Evolutionary conservation across 768 basidiomycete genomes (phyloP), one percentile per base, ranked within the genome.

Genomic region (Cubamyces sp.): DNA sequence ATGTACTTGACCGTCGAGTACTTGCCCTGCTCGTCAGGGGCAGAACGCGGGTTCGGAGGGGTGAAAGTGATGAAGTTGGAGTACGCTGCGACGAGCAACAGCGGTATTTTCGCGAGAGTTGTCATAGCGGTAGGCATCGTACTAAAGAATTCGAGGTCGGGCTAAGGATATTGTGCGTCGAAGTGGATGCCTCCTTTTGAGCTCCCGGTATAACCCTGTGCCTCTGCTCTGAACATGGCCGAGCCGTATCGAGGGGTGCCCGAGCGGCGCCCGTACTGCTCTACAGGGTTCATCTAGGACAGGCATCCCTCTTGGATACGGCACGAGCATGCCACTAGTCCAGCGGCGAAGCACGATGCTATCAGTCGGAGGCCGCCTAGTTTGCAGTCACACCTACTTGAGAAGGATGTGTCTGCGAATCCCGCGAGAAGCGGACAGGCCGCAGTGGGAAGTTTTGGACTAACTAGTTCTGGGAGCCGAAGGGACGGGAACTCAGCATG

Each of bases 51-150:
- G 37, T 58, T 58, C 15, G 57, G 57, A 1, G 57, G 48, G 25
- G 57, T 58, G 49, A 58, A 58, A 26, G 57, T 58, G 48, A 58
- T 58, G 48, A 58, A 58, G 48, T 58, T 58, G 41, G 57, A 49
- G 40, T 58, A 58, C 14, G 57, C 57, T n/a, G 26, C 41, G 25
- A 51, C n/a, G 40, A 58, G 41, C 48, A 58, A 19, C 23, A 58
- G 57, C 21, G 57, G 57, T 12, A 58, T 25, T 30, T 58, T 58
- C 49, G 34, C 40, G 30, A 47, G 15, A 18, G 37, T 34, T 14
- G 60, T 18, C 3, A 25, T 43, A 2, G 26, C 37, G 43, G 47
- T 28, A 25, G 41, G n/a, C 55, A 46, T 46, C n/a, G 25, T 50
- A 14, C 15, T 28, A 5, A 23, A 7, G 39, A 21, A 16, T 3